phyloP scores from a whole-genome alignment of 305 asterid genomes.

The Ajuga reptans region DNA sequence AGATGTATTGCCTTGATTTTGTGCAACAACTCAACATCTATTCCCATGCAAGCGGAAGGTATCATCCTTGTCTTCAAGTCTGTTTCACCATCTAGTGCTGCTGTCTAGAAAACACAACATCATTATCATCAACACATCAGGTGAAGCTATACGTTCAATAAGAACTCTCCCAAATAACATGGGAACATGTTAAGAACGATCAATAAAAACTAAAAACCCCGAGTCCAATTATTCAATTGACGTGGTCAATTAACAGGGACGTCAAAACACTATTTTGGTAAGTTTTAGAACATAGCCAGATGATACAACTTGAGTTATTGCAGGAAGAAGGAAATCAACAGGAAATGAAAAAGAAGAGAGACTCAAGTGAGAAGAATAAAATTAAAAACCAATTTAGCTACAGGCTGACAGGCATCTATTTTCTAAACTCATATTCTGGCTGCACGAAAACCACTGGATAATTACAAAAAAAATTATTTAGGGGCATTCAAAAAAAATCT shows the following conservation, averaged over 20 bases:
- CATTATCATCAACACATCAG: constrained; percentile 12
- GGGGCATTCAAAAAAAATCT: constrained; percentile 1
- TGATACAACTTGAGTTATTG: not conserved
- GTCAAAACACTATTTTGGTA: constrained; percentile 7
- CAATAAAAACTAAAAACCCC: not conserved
- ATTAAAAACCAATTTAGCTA: constrained; percentile 13
- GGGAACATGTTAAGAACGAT: constrained; percentile 6
- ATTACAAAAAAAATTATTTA: not conserved
- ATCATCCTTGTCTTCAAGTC: constrained; percentile 86
- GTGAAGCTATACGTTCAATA: constrained; percentile 1
- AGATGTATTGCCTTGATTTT: constrained; percentile 67
- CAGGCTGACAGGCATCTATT: constrained; percentile 10
- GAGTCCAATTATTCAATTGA: not conserved
- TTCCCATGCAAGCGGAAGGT: constrained; percentile 94
- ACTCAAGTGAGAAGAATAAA: not conserved
- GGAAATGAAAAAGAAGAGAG: not conserved
- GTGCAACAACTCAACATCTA: constrained; percentile 80
- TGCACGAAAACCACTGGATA: constrained; percentile 13
- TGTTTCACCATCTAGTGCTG: constrained; percentile 98
- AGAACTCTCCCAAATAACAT: not conserved
- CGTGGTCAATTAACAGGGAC: not conserved
- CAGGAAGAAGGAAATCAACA: not conserved
- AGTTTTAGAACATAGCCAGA: not conserved
- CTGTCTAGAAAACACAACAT: constrained; percentile 47
- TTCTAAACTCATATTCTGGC: not conserved